Percentiles rank a stretch among this genome's conserved stretches.
phyloP scores from a whole-genome alignment of 2,329 filamentous ascomycete species.

The Penicillium hordei region DNA sequence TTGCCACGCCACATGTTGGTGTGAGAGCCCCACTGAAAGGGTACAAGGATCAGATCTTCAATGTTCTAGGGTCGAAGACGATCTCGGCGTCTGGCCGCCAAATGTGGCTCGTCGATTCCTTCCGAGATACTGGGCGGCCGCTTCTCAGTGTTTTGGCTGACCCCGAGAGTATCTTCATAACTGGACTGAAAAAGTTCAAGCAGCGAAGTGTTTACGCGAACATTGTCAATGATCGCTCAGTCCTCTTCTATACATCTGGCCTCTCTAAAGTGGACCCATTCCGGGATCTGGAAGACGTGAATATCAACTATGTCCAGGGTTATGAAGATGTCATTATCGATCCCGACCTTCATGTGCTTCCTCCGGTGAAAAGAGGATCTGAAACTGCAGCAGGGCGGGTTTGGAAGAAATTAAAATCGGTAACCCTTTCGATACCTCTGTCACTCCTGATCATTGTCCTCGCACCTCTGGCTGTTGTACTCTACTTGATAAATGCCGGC shows the following conservation, averaged over 20 bases:
- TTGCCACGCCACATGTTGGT: slow-evolving; percentile 82
- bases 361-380: slow-evolving; percentile 25
- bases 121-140: slow-evolving; percentile 78
- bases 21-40: slow-evolving; percentile 68
- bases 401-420: slow-evolving; percentile 36
- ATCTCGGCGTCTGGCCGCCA: slow-evolving; percentile 82
- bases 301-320: slow-evolving; percentile 70
- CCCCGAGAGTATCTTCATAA: slow-evolving; percentile 79
- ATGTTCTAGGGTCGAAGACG: slow-evolving; percentile 77
- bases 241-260: slow-evolving; percentile 77
- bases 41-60: slow-evolving; percentile 68
- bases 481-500: slow-evolving; percentile 72
- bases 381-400: slow-evolving; percentile 32
- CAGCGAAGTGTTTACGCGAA: slow-evolving; percentile 80
- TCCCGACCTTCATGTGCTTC: slow-evolving; percentile 32
- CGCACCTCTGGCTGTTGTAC: slow-evolving; percentile 68
- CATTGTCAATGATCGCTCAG: slow-evolving; percentile 79
- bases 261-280: slow-evolving; percentile 79
- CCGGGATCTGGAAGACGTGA: slow-evolving; percentile 63
- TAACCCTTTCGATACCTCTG: slow-evolving; percentile 60
- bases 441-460: slow-evolving; percentile 66
- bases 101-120: slow-evolving; percentile 81
- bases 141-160: slow-evolving; percentile 80
- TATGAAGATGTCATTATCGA: slow-evolving; percentile 77
- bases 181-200: slow-evolving; percentile 72